A percentile compares a stretch with the other conserved stretches of the same genome.
These are phyloP conservation scores for Daldinia grandis DNA, from an alignment of 495 filamentous ascomycete species.

Conservation along the genomic window DNA sequence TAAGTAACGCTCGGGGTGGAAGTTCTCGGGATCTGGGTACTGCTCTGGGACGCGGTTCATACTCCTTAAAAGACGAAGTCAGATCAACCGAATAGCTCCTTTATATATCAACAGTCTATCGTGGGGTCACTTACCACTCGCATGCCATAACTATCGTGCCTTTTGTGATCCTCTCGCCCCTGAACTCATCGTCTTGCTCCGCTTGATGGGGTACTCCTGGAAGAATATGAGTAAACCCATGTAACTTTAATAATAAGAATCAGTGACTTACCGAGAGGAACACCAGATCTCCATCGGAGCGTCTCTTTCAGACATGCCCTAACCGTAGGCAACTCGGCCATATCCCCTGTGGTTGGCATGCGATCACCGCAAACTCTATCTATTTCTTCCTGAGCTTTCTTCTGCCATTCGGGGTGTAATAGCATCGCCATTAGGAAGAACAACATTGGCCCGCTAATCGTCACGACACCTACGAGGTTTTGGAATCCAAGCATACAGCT, in stretches of 20 bases:
- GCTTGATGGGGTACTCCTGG: conserved; percentile 61
- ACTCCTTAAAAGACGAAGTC: conserved; percentile 45
- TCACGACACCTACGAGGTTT: conserved; percentile 58
- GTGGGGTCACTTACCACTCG: conserved; percentile 56
- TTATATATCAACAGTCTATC: too few species aligned
- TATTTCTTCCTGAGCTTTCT: conserved; percentile 65
- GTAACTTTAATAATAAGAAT: background rate
- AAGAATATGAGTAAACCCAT: conserved; percentile 7
- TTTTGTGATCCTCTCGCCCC: conserved; percentile 61
- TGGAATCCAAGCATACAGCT: conserved; percentile 60
- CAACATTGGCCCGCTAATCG: conserved; percentile 56
- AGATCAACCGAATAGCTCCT: background rate
- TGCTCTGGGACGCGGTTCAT: conserved; percentile 58
- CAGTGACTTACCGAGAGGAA: conserved; percentile 52
- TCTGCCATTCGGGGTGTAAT: conserved; percentile 57
- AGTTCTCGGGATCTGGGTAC: conserved; percentile 63
- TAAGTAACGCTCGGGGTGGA: conserved; percentile 63
- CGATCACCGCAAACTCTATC: conserved; percentile 64
- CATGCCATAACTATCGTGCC: conserved; percentile 62
- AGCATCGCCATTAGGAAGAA: conserved; percentile 62
- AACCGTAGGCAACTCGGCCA: conserved; percentile 58
- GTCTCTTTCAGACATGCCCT: conserved; percentile 68
- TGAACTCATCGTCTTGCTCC: conserved; percentile 59
- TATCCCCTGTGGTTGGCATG: conserved; percentile 59
- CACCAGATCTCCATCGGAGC: conserved; percentile 66